These are phyloP conservation scores for Rubia balearica DNA, from an alignment of 305 asterid species.

Conservation along the genomic window DNA sequence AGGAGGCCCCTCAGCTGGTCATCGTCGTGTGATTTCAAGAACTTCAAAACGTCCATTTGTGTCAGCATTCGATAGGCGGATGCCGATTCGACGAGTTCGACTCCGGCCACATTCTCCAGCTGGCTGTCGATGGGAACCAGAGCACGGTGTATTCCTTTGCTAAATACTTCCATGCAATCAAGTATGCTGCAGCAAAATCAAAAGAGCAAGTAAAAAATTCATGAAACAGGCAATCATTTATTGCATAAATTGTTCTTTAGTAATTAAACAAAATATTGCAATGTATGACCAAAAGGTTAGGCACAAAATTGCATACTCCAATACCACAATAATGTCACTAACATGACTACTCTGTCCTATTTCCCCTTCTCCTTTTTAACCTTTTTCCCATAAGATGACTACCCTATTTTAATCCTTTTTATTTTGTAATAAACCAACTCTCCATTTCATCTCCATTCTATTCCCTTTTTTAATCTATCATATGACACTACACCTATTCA, in stretches of 20 bases:
- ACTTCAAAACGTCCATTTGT: constrained; percentile 66
- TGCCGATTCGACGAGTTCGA: constrained; percentile 66
- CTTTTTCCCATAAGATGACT: too few species aligned
- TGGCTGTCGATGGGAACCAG: constrained; percentile 64
- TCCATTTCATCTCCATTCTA: too few species aligned
- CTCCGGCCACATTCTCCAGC: constrained; percentile 50
- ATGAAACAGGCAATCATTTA: background rate
- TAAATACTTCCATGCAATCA: constrained; percentile 87
- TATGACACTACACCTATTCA: too few species aligned
- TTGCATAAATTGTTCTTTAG: background rate
- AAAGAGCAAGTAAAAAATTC: background rate
- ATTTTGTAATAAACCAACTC: too few species aligned
- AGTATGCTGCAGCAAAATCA: constrained; percentile 32
- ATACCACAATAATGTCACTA: too few species aligned
- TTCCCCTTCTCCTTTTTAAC: too few species aligned
- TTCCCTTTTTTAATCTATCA: too few species aligned
- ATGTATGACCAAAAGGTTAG: too few species aligned
- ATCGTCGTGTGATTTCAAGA: constrained; percentile 42
- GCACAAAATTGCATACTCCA: too few species aligned
- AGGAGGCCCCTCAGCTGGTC: constrained; percentile 40
- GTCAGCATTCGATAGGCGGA: constrained; percentile 74
- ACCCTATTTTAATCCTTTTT: too few species aligned
- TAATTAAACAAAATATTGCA: too few species aligned
- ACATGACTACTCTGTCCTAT: too few species aligned
- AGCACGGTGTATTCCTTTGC: constrained; percentile 85